Evolutionary conservation across 2,329 filamentous ascomycete genomes (phyloP).

Genomic region (Colletotrichum agaves): DNA sequence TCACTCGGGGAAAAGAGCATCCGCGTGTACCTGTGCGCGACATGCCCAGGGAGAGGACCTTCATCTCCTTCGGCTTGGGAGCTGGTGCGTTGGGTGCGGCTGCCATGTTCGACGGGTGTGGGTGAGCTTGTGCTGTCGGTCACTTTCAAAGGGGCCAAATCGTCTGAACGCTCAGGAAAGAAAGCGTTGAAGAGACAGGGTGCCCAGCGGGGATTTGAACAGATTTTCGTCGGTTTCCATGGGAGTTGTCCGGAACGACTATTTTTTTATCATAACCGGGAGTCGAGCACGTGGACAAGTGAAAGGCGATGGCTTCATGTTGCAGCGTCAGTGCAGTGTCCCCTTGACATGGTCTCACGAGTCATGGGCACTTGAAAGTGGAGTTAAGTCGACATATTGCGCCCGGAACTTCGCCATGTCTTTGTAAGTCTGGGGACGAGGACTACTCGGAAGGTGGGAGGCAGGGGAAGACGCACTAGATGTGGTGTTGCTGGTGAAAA

Average conservation of each 20-base stretch:
- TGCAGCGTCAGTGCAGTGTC: background rate
- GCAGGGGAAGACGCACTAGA: background rate
- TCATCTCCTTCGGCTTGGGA: conserved; percentile 39
- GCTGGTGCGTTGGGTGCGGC: background rate
- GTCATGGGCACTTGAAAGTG: conserved; percentile 5
- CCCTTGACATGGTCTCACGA: background rate
- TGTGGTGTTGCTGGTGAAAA: background rate
- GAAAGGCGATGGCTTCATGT: conserved; percentile 17
- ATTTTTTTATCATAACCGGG: background rate
- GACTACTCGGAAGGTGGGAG: background rate
- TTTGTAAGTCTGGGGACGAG: background rate
- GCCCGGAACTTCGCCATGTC: background rate
- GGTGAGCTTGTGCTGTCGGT: background rate
- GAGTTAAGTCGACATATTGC: background rate
- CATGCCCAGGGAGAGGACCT: conserved; percentile 46
- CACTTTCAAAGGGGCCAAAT: no score
- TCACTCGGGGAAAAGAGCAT: background rate
- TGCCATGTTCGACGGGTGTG: background rate
- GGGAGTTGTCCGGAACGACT: background rate
- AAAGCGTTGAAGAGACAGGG: background rate
- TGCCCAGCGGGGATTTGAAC: background rate
- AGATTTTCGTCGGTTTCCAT: background rate
- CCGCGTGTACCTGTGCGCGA: conserved; percentile 43
- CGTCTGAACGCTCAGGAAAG: no score
- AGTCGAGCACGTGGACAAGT: conserved; percentile 15